These are phyloP conservation scores for Chalciporus chontae DNA, from an alignment of 768 basidiomycete species.

Conservation along the genomic window DNA sequence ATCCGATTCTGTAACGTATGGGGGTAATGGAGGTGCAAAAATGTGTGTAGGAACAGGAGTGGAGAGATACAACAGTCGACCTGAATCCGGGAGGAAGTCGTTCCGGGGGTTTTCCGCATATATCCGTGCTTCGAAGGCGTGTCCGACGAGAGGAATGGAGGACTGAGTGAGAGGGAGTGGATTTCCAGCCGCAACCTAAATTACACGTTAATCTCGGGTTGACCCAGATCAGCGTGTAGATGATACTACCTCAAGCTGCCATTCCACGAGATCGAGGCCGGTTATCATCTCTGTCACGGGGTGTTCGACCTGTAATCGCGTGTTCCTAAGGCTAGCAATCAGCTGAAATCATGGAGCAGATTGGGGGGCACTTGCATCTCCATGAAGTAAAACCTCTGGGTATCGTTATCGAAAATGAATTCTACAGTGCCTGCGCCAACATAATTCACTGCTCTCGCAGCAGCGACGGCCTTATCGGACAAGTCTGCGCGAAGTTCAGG, in stretches of 20 bases:
- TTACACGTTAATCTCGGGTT: neutral
- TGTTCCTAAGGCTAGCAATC: conserved; percentile 53
- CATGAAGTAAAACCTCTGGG: conserved; percentile 88
- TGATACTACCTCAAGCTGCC: conserved; percentile 82
- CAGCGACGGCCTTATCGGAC: conserved; percentile 83
- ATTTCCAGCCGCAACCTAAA: conserved; percentile 84
- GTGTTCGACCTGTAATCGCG: conserved; percentile 83
- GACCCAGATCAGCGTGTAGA: neutral
- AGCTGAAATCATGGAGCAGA: neutral
- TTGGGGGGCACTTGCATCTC: conserved; percentile 62
- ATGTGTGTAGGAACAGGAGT: conserved; percentile 71
- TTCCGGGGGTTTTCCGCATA: conserved; percentile 95
- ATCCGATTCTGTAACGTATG: conserved; percentile 25
- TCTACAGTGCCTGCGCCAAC: conserved; percentile 94
- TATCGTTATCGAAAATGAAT: conserved; percentile 94
- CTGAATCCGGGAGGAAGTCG: conserved; percentile 90
- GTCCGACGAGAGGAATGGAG: conserved; percentile 82
- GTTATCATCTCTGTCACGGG: conserved; percentile 96
- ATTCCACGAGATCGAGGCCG: conserved; percentile 89
- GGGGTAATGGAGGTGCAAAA: conserved; percentile 50
- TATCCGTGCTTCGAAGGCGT: conserved; percentile 92
- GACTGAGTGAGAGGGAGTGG: conserved; percentile 74
- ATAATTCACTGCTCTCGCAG: conserved; percentile 90
- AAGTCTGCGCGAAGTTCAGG: conserved; percentile 76
- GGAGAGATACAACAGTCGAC: conserved; percentile 73